phyloP scores from a whole-genome alignment of 768 basidiomycete species.

The Mycena indigotica region DNA sequence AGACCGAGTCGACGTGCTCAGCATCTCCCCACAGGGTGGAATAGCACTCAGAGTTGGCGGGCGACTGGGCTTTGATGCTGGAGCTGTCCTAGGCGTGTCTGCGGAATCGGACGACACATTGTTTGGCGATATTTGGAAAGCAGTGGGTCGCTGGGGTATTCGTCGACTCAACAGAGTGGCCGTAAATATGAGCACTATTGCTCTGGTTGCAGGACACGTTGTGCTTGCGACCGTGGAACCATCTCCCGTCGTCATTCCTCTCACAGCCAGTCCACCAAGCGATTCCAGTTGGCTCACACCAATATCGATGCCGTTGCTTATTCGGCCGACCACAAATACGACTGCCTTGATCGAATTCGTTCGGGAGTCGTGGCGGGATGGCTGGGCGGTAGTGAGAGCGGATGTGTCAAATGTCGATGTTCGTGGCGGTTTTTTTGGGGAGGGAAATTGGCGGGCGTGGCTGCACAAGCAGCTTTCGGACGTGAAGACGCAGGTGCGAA shows the following conservation, averaged over 20 bases:
- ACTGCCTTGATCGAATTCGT: conserved; percentile 52
- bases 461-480: conserved; percentile 44
- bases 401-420: conserved; percentile 47
- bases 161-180: conserved; percentile 56
- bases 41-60: conserved; percentile 62
- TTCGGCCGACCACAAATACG: conserved; percentile 57
- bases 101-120: conserved; percentile 45
- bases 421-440: conserved; percentile 50
- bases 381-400: conserved; percentile 47
- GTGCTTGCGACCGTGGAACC: conserved; percentile 51
- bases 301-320: conserved; percentile 50
- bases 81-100: conserved; percentile 58
- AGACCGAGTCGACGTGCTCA: conserved; percentile 61
- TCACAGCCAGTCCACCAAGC: conserved; percentile 53
- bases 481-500: conserved; percentile 46
- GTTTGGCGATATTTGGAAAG: conserved; percentile 58
- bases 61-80: conserved; percentile 69
- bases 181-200: conserved; percentile 53
- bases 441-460: conserved; percentile 51
- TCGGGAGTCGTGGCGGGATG: conserved; percentile 59
- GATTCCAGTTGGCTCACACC: conserved; percentile 61
- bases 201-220: conserved; percentile 44
- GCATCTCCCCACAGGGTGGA: conserved; percentile 57
- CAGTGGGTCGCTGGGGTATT: conserved; percentile 69
- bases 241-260: conserved; percentile 55